Conservation (phyloP, 345 rosid species). For the Durio zibethinus region DNA sequence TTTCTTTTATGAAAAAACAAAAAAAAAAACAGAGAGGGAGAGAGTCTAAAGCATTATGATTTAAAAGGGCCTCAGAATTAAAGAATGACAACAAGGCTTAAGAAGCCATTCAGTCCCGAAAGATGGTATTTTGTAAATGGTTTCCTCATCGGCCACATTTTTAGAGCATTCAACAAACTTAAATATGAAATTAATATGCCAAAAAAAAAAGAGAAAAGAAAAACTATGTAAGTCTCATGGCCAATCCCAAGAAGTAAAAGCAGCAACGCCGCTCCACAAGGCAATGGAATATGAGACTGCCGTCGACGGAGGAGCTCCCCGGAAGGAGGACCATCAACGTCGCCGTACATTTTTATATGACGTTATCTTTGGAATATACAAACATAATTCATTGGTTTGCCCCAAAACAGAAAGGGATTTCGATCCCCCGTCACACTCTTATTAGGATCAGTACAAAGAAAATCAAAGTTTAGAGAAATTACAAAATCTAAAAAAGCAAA, state of each 20-base stretch:
- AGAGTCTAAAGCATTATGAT: no score
- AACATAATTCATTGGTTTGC: background rate
- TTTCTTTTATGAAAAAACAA: no score
- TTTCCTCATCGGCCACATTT: conserved; percentile 21
- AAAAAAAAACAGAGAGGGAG: no score
- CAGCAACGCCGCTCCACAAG: conserved; percentile 14
- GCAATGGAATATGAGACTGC: background rate
- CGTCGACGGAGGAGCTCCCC: background rate
- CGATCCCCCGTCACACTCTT: background rate
- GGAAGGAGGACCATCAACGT: background rate
- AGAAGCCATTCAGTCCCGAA: conserved; percentile 34
- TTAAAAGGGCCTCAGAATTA: conserved; percentile 25
- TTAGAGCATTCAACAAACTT: background rate
- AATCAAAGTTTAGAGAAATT: background rate
- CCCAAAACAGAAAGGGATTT: background rate
- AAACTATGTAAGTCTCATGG: background rate
- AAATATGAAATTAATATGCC: background rate
- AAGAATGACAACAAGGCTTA: conserved; percentile 27
- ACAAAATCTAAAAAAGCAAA: background rate
- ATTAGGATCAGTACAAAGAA: background rate
- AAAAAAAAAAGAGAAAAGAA: no score
- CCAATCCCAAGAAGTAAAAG: background rate
- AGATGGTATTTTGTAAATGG: conserved; percentile 17
- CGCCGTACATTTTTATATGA: background rate
- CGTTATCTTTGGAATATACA: background rate